phyloP scores from a whole-genome alignment of 805 yeast species.

The Cyberlindnera nakhonratchasimensis region DNA sequence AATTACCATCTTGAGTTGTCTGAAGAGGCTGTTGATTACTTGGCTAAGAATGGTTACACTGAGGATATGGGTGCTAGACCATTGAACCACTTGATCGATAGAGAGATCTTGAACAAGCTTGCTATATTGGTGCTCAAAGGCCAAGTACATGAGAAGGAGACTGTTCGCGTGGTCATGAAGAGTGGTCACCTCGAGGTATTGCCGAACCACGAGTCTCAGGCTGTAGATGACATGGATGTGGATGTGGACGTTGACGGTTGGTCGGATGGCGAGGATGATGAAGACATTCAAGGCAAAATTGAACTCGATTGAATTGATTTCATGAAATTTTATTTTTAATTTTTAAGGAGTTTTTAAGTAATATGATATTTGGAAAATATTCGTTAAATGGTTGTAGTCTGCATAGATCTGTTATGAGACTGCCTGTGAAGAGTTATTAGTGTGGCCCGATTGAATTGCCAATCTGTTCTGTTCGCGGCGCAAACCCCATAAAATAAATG shows the following conservation, averaged over 20 bases:
- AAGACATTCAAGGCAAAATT: constrained; percentile 4
- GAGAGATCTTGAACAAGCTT: constrained; percentile 78
- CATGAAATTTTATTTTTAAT: neutral
- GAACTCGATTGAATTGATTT: constrained; percentile 5
- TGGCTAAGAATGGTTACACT: constrained; percentile 85
- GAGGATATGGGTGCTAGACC: constrained; percentile 97
- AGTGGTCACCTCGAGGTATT: constrained; percentile 69
- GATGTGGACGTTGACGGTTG: constrained; percentile 49
- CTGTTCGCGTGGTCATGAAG: constrained; percentile 57
- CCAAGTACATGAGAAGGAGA: constrained; percentile 84
- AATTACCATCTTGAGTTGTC: constrained; percentile 68
- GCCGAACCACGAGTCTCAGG: constrained; percentile 73
- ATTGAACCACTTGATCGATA: constrained; percentile 85
- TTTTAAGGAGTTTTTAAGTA: too few relatives aligned
- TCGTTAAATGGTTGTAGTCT: too few relatives aligned
- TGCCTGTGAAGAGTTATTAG: neutral
- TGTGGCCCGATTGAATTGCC: neutral
- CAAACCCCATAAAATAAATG: too few relatives aligned
- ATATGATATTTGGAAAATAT: too few relatives aligned
- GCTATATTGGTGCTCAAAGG: constrained; percentile 88
- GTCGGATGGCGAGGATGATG: constrained; percentile 55
- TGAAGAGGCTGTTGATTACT: constrained; percentile 72
- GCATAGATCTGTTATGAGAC: too few relatives aligned
- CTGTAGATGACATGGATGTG: constrained; percentile 30
- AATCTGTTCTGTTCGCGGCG: neutral